Base-by-base conservation (phyloP, 2,329 filamentous ascomycete genomes). In the Monilinia vaccinii-corymbosi region DNA sequence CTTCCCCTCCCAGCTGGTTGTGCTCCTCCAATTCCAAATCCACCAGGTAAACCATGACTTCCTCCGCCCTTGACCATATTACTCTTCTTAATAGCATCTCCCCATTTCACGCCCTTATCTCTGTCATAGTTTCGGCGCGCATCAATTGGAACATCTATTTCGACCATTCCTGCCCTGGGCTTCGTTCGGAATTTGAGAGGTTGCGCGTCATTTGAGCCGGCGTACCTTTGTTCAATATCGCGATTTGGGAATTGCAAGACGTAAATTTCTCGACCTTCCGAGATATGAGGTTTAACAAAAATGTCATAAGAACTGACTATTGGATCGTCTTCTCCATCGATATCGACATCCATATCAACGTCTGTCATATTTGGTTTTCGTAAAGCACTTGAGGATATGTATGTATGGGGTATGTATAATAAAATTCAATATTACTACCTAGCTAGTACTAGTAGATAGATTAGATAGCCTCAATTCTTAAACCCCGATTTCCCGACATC, bases 221-320 rank as follows among this genome's bases (percentile, higher is more conserved):
- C 81, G 74, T 88, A 87, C 7, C 82, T 79, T 56, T 72, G 67
- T 57, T 71, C 73, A 64, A 86, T 81, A 45, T 82, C 78, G 64
- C 89, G 88, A 75, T 92, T 92, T 31, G 92, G 87, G 73, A 96
- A 95, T 76, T 97, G 92, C 49, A 99, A 82, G 64, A 97, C 82
- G 68, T 93, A 87, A 62, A 91, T 82, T 66, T 86, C 81, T 61
- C 83, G 84, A 68, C 79, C 78, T 18, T 75, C 72, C 5, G 84
- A 79, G 49, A 88, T 81, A 23, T 81, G 77, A 25, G 90, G 87
- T 67, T 92, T 96, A 71, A 96, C 85, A 75, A 87, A 93, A 73
- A 97, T 84, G 71, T 90, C 83, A 81, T 96, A 97, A 63, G 81
- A 84, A 46, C 85, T 81, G 57, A 87, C 79, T 65, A 92, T 80